These are phyloP conservation scores for Hygrocybe punicea DNA, from an alignment of 768 basidiomycete species.

Conservation along the genomic window DNA sequence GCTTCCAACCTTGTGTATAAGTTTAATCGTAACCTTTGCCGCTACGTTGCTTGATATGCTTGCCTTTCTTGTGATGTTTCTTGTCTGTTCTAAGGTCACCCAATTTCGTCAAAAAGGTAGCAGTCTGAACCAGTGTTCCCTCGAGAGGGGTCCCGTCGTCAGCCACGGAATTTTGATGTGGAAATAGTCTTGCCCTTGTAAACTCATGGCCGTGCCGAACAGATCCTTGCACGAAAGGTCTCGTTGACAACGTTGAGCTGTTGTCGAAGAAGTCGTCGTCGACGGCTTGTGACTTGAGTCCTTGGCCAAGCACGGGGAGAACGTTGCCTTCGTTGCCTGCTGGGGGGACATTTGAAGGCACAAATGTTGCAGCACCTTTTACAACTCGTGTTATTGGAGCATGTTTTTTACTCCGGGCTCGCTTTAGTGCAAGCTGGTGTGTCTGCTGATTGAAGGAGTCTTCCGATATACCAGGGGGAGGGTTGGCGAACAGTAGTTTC, in stretches of 20 bases:
- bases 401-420: constrained; percentile 74
- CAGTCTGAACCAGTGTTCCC: constrained; percentile 41
- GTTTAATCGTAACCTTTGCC: constrained; percentile 83
- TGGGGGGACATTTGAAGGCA: constrained; percentile 42
- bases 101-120: constrained; percentile 42
- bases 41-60: constrained; percentile 82
- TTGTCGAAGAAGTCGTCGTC: constrained; percentile 82
- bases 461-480: constrained; percentile 69
- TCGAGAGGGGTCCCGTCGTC: constrained; percentile 70
- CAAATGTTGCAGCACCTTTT: constrained; percentile 80
- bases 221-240: constrained; percentile 63
- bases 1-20: constrained; percentile 15
- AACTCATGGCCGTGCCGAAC: constrained; percentile 56
- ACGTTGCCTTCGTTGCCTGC: constrained; percentile 19
- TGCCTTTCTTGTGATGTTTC: constrained; percentile 82
- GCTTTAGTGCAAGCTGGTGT: constrained; percentile 55
- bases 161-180: constrained; percentile 79
- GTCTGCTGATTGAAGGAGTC: constrained; percentile 73
- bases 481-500: constrained; percentile 85
- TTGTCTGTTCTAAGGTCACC: constrained; percentile 48
- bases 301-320: constrained; percentile 33
- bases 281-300: constrained; percentile 61
- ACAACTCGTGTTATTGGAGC: constrained; percentile 85
- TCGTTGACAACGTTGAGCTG: constrained; percentile 46
- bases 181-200: constrained; percentile 64